These are phyloP conservation scores for Fusarium sp. DNA, from an alignment of 2,329 filamentous ascomycete genomes.

Conservation along the genomic window DNA sequence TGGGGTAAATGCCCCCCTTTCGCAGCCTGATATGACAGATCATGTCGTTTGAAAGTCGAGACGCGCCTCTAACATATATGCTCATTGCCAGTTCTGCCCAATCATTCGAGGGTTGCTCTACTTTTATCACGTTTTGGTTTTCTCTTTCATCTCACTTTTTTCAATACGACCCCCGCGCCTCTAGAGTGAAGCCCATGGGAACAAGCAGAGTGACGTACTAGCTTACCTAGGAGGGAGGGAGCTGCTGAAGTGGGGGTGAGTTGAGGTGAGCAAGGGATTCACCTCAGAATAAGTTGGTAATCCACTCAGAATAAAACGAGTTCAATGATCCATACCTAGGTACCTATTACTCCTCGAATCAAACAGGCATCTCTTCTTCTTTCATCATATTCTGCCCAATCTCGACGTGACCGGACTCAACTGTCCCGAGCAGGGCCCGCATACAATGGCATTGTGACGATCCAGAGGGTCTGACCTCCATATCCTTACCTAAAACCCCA, in stretches of 20 bases:
- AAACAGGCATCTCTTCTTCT: not conserved
- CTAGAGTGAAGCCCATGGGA: constrained; percentile 3
- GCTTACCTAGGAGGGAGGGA: constrained; percentile 10
- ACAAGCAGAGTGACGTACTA: constrained; percentile 26
- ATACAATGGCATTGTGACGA: constrained; percentile 24
- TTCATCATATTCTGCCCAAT: constrained; percentile 23
- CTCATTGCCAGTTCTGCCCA: constrained; percentile 6
- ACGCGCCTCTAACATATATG: constrained; percentile 35
- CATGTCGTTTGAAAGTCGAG: constrained; percentile 38
- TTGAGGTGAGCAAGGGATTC: constrained; percentile 13
- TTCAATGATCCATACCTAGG: not conserved
- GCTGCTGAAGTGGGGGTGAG: constrained; percentile 8
- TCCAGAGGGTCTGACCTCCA: constrained; percentile 28
- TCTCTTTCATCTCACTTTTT: not conserved
- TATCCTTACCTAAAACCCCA: constrained; percentile 39
- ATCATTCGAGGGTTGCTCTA: constrained; percentile 3
- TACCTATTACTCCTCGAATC: not conserved
- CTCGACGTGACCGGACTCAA: constrained; percentile 35
- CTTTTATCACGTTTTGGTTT: not conserved
- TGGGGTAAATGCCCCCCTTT: constrained; percentile 39
- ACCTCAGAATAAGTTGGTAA: not conserved
- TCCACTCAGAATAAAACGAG: not conserved
- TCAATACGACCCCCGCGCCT: not conserved
- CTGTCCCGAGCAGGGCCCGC: constrained; percentile 22
- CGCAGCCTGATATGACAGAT: constrained; percentile 40